These are phyloP conservation scores for Tricholoma terreum DNA, from an alignment of 768 basidiomycete species.

Conservation along the genomic window DNA sequence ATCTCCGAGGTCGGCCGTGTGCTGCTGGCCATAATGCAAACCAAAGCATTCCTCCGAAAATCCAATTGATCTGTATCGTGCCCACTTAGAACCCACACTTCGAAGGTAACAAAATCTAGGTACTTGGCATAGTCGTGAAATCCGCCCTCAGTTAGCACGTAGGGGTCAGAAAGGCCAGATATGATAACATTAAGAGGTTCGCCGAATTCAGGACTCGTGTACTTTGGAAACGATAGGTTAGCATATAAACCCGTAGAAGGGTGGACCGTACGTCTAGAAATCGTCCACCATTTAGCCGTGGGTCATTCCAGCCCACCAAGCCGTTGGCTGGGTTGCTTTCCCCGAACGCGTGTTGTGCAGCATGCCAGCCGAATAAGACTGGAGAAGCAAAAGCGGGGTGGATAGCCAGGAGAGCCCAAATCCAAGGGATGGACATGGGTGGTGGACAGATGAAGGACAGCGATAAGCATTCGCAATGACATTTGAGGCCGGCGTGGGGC, in stretches of 20 bases:
- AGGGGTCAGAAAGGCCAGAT: constrained; percentile 75
- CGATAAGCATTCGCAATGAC: background rate
- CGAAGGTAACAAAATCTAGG: constrained; percentile 6
- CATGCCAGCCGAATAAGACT: background rate
- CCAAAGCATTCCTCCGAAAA: constrained; percentile 83
- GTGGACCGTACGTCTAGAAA: constrained; percentile 64
- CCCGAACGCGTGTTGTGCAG: background rate
- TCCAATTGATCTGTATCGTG: constrained; percentile 60
- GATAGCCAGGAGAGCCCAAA: background rate
- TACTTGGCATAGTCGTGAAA: constrained; percentile 70
- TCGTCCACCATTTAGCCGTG: constrained; percentile 67
- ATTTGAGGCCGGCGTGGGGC: constrained; percentile 15
- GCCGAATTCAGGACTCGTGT: constrained; percentile 59
- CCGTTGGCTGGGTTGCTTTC: background rate
- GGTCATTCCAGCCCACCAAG: constrained; percentile 57
- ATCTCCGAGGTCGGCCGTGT: constrained; percentile 82
- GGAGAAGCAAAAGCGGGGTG: background rate
- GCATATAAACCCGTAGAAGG: background rate
- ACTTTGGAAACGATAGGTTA: constrained; percentile 38
- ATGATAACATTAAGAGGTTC: constrained; percentile 87
- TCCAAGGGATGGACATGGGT: background rate
- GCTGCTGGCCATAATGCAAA: constrained; percentile 69
- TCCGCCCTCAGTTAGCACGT: constrained; percentile 71
- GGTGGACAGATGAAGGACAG: background rate
- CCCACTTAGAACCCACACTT: background rate